Evolutionary conservation across 371 early-diverging fungal species (phyloP).

Genomic region (Apophysomyces ossiformis): DNA sequence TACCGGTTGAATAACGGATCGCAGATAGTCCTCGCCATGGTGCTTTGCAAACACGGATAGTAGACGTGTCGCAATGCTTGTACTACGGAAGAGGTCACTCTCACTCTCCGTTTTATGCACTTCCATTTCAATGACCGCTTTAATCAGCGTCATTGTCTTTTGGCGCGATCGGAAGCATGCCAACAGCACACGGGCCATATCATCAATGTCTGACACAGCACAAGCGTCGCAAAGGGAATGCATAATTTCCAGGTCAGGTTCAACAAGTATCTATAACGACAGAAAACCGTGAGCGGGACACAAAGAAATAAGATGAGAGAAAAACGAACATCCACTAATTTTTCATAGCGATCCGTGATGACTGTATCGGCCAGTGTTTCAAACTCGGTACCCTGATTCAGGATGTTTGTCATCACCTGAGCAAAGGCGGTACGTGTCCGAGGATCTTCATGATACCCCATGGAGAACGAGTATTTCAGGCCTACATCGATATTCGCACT

Average conservation of each 20-base stretch:
- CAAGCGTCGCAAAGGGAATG: conserved; percentile 87
- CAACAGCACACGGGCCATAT: conserved; percentile 78
- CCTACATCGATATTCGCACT: conserved; percentile 92
- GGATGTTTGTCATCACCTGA: conserved; percentile 89
- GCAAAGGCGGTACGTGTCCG: conserved; percentile 89
- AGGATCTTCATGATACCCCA: conserved; percentile 92
- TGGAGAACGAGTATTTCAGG: conserved; percentile 85
- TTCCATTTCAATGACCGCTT: conserved; percentile 84
- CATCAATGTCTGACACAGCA: conserved; percentile 87
- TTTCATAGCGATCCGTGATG: conserved; percentile 75
- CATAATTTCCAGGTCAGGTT: conserved; percentile 73
- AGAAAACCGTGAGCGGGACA: background rate
- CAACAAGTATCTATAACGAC: conserved; percentile 54
- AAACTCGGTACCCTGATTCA: conserved; percentile 88
- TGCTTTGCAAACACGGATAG: conserved; percentile 83
- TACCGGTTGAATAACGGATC: conserved; percentile 77
- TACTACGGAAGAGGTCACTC: conserved; percentile 88
- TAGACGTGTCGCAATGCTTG: conserved; percentile 88
- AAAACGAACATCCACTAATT: conserved; percentile 68
- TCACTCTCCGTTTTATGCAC: conserved; percentile 82
- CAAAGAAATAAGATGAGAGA: background rate
- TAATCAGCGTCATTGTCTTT: conserved; percentile 72
- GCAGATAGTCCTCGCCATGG: conserved; percentile 85
- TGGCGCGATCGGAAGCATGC: conserved; percentile 82
- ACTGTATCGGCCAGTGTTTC: conserved; percentile 81